phyloP scores from a whole-genome alignment of 2,329 filamentous ascomycete genomes.

The Fusarium sp. region DNA sequence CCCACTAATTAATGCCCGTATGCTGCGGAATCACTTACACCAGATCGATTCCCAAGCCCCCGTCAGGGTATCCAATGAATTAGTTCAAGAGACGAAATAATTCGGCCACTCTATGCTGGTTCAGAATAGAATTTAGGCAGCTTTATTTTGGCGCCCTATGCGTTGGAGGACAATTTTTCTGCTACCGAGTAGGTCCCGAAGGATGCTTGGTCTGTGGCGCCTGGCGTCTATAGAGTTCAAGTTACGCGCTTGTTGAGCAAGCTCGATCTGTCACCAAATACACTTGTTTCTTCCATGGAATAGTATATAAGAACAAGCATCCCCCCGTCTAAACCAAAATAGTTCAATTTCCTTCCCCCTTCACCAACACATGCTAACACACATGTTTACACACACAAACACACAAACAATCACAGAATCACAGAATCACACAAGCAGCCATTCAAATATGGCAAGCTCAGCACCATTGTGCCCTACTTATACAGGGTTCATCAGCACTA shows the following conservation, averaged over 20 bases:
- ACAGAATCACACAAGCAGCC: background rate
- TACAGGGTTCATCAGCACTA: slow-evolving; percentile 73
- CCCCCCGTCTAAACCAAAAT: background rate
- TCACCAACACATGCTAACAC: background rate
- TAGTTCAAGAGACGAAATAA: background rate
- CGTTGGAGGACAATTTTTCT: background rate
- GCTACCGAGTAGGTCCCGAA: background rate
- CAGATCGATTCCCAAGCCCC: background rate
- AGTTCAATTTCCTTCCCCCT: background rate
- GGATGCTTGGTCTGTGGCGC: background rate
- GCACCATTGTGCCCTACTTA: slow-evolving; percentile 69
- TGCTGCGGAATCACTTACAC: background rate
- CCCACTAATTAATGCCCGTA: background rate
- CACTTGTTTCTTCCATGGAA: background rate
- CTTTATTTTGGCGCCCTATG: background rate
- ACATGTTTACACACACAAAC: background rate
- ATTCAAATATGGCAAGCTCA: background rate
- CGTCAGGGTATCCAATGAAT: background rate
- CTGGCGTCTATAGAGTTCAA: background rate
- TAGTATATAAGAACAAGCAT: background rate
- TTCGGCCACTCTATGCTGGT: background rate
- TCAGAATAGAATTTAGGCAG: background rate
- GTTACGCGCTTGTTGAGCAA: background rate
- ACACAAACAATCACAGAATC: background rate
- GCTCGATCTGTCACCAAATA: background rate